Evolutionary conservation across 116 monocot species (phyloP).

Genomic region (Posidonia oceanica): DNA sequence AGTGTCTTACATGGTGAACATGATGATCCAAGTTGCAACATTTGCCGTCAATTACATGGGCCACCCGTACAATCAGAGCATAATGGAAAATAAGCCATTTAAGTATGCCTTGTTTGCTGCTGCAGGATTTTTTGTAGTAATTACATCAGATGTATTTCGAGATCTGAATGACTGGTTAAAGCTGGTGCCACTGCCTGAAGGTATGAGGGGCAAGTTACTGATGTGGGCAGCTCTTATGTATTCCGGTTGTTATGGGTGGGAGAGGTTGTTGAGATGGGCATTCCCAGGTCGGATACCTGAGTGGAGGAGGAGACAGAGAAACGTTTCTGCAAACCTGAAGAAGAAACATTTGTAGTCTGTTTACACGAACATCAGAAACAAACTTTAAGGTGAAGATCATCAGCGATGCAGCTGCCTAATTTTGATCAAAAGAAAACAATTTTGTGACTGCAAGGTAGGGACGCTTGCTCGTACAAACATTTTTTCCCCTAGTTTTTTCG

Average conservation of each 20-base stretch:
- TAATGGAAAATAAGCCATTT: slow-evolving; percentile 86
- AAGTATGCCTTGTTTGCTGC: slow-evolving; percentile 60
- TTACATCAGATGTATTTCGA: slow-evolving; percentile 86
- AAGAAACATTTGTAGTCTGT: slow-evolving; percentile 38
- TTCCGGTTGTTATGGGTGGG: slow-evolving; percentile 83
- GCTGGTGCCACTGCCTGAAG: slow-evolving; percentile 81
- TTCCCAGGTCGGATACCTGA: slow-evolving; percentile 81
- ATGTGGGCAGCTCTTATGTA: slow-evolving; percentile 80
- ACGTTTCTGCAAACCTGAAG: slow-evolving; percentile 28
- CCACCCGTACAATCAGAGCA: slow-evolving; percentile 88
- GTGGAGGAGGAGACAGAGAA: slow-evolving; percentile 66
- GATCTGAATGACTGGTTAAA: slow-evolving; percentile 83
- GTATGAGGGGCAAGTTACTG: slow-evolving; percentile 70
- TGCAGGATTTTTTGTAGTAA: slow-evolving; percentile 71
- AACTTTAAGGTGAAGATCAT: no score
- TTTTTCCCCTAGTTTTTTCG: no score
- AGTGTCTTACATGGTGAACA: slow-evolving; percentile 98
- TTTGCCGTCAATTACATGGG: slow-evolving; percentile 99
- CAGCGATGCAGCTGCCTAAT: no score
- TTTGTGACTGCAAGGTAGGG: no score
- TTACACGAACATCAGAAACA: neutral
- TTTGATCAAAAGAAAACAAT: no score
- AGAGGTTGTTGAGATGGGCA: slow-evolving; percentile 66
- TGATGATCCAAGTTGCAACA: slow-evolving; percentile 99
- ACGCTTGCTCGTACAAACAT: no score